phyloP scores from a whole-genome alignment of 2,329 filamentous ascomycete genomes.

The Escovopsis weberi region DNA sequence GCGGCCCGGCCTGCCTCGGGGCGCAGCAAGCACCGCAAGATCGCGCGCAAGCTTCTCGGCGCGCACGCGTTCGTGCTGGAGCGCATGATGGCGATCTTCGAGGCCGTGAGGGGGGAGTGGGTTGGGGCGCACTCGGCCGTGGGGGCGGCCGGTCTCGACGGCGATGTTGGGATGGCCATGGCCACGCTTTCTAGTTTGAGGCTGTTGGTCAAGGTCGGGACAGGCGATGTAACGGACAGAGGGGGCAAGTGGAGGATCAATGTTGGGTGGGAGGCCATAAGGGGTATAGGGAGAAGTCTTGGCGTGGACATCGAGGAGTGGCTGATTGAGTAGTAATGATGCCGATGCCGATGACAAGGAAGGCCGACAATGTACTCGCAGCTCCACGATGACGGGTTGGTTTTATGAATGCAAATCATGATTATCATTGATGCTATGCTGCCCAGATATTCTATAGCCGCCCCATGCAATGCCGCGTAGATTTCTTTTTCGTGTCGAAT shows the following conservation, averaged over 20 bases:
- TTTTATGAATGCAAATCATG: too few relatives aligned
- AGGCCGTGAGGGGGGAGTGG: constrained; percentile 48
- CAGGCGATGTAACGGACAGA: constrained; percentile 50
- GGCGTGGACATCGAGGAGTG: constrained; percentile 70
- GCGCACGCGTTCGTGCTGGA: constrained; percentile 67
- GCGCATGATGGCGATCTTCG: constrained; percentile 64
- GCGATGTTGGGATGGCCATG: constrained; percentile 48
- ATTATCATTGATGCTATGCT: too few relatives aligned
- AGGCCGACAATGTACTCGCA: too few relatives aligned
- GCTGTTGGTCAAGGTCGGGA: constrained; percentile 50
- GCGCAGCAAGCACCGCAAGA: constrained; percentile 48
- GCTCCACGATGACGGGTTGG: too few relatives aligned
- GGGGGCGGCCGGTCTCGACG: constrained; percentile 26
- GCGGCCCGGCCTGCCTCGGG: constrained; percentile 16
- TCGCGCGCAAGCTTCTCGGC: constrained; percentile 61
- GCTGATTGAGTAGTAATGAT: constrained; percentile 42
- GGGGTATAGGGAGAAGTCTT: constrained; percentile 55
- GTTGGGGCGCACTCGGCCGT: constrained; percentile 16
- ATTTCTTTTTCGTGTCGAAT: too few relatives aligned
- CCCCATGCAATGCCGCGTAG: too few relatives aligned
- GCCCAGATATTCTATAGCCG: too few relatives aligned
- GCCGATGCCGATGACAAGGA: too few relatives aligned
- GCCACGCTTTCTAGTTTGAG: constrained; percentile 59
- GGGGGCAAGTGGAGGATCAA: constrained; percentile 65
- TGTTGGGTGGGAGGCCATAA: constrained; percentile 63